Evolutionary conservation across 352 stramenopile genomes (phyloP), one percentile per base, ranked within the genome.

Genomic region (Phytophthora colocasiae): DNA sequence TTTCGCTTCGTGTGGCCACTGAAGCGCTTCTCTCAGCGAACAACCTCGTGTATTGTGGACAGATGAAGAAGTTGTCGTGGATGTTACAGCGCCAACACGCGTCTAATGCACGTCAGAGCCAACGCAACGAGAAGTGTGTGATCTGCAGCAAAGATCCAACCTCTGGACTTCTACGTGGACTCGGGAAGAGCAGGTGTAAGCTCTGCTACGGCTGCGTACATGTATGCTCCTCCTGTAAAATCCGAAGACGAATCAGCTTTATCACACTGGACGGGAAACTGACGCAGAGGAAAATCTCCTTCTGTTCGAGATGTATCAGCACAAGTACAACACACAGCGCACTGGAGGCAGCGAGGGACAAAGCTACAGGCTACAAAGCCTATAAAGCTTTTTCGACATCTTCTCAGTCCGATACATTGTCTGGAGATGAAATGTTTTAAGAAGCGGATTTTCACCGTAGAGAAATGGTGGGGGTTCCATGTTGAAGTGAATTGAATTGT

Each of bases 11-110:
- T 17, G 66, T 79, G 2, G 61, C 58, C 15, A 51, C 65, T 7
- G 65, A 81, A 9, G 56, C 52, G 1, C 60, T 85, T 15, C 34
- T 84, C 8, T 73, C 74, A 2, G 44, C 63, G 1, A 73, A 61
- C 3, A 51, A 69, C 10, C 68, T 77, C 51, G 69, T 83, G 19
- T 66, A 77, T 31, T 89, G 76, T 22, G 73, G 69, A 1, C 75
- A 83, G 32, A 81, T 84, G 75, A 81, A 82, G 54, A 89, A 87
- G 53, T 63, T 87, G 9, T 65, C 74, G 47, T 89, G 80, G 78
- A 67, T 71, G 49, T 22, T 75, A 6, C 56, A 78, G 34, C 40
- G 52, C 0, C 47, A 46, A 15, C 36, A 47, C 43, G 19, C 55
- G 27, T 4, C 22, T 6, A 22, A 29, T 36, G 36, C 51, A 7